Percentiles rank a stretch among this genome's conserved stretches.
Conservation (phyloP, 2,329 filamentous ascomycete genomes). For the Diaporthe amygdali region DNA sequence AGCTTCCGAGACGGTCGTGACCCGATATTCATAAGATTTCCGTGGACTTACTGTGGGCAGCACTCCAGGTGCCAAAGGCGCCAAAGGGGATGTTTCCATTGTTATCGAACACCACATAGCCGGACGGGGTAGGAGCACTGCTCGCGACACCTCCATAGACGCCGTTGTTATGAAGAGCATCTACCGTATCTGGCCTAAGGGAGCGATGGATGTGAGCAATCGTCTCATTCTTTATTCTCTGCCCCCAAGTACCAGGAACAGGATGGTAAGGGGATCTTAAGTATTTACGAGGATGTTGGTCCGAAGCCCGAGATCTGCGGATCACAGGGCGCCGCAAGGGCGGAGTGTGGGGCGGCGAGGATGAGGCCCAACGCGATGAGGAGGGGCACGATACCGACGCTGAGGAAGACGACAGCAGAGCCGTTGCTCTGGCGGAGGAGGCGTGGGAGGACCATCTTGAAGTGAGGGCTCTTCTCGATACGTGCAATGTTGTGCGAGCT, state of each 20-base stretch:
- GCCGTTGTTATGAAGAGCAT: not conserved
- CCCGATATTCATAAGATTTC: not conserved
- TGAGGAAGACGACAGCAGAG: not conserved
- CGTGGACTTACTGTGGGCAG: not conserved
- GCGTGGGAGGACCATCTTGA: not conserved
- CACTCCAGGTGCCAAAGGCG: not conserved
- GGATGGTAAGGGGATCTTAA: too few species aligned
- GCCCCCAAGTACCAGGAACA: not conserved
- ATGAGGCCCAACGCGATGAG: not conserved
- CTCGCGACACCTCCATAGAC: not conserved
- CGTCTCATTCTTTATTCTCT: not conserved
- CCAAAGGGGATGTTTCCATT: not conserved
- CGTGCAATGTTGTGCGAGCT: too few species aligned
- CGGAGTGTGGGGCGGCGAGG: not conserved
- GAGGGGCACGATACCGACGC: not conserved
- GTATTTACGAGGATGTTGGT: not conserved
- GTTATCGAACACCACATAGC: not conserved
- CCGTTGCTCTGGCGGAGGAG: not conserved
- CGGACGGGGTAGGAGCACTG: not conserved
- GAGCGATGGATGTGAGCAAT: not conserved
- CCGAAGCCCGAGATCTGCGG: not conserved
- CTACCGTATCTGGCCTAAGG: not conserved
- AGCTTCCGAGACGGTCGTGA: not conserved
- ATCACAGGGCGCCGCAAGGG: not conserved
- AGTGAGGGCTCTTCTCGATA: too few species aligned